These are phyloP conservation scores for Cenococcum geophilum DNA, from an alignment of 495 filamentous ascomycete species.

Conservation along the genomic window DNA sequence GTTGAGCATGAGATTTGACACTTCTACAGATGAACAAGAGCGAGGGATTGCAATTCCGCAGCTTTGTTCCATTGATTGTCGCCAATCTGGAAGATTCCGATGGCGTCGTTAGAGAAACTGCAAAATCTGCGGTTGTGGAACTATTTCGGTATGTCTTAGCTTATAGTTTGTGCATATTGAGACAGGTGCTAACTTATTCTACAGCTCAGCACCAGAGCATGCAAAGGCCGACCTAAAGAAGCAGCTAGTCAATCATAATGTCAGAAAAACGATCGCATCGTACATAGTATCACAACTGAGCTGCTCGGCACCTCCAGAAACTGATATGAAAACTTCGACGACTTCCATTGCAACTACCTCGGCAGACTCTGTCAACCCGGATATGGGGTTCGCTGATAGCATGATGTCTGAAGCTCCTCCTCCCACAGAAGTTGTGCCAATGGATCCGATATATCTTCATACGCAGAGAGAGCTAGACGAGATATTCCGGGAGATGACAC, in stretches of 20 bases:
- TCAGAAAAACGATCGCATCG: slow-evolving; percentile 74
- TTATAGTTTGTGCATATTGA: slow-evolving; percentile 7
- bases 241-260: slow-evolving; percentile 69
- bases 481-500: slow-evolving; percentile 69
- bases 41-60: slow-evolving; percentile 67
- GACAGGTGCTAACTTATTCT: slow-evolving; percentile 10
- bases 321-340: slow-evolving; percentile 43
- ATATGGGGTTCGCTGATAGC: slow-evolving; percentile 33
- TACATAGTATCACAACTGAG: slow-evolving; percentile 70
- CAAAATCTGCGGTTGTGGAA: slow-evolving; percentile 74
- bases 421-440: slow-evolving; percentile 51
- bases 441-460: slow-evolving; percentile 76
- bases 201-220: slow-evolving; percentile 65
- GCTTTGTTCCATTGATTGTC: slow-evolving; percentile 75
- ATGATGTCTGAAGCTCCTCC: slow-evolving; percentile 35
- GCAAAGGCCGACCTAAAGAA: slow-evolving; percentile 85
- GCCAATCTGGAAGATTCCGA: slow-evolving; percentile 86
- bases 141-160: slow-evolving; percentile 62
- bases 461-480: slow-evolving; percentile 81
- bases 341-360: slow-evolving; percentile 26
- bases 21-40: slow-evolving; percentile 64
- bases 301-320: slow-evolving; percentile 48
- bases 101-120: slow-evolving; percentile 71
- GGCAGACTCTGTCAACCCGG: slow-evolving; percentile 23
- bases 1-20: neutral